phyloP scores from a whole-genome alignment of 1,284 basidiomycete genomes.

The Cryptococcus floricola region DNA sequence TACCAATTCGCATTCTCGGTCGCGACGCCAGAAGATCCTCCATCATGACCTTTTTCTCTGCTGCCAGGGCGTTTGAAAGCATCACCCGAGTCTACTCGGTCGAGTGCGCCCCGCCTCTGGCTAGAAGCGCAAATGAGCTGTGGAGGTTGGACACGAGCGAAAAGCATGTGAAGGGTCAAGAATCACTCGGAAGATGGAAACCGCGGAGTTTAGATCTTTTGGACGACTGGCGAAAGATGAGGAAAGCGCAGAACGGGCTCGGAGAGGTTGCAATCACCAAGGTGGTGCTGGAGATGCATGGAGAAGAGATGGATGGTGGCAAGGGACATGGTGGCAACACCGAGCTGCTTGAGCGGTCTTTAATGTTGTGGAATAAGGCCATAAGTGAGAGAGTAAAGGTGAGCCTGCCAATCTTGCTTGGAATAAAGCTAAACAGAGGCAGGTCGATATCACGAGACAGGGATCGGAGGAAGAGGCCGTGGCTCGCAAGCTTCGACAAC shows the following conservation, averaged over 20 bases:
- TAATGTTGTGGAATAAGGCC: conserved; percentile 75
- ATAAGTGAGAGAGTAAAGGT: conserved; percentile 74
- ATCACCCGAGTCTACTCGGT: conserved; percentile 69
- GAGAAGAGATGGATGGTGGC: conserved; percentile 12
- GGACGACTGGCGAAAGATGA: conserved; percentile 71
- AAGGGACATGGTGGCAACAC: conserved; percentile 36
- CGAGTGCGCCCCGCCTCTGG: conserved; percentile 75
- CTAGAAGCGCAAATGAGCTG: conserved; percentile 79
- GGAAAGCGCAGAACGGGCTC: conserved; percentile 64
- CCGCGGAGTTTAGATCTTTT: conserved; percentile 82
- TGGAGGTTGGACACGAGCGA: conserved; percentile 93
- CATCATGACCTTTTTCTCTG: conserved; percentile 66
- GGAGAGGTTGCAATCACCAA: conserved; percentile 87
- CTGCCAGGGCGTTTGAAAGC: conserved; percentile 60
- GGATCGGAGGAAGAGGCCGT: conserved; percentile 52
- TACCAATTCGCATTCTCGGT: conserved; percentile 78
- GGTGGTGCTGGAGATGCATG: conserved; percentile 59
- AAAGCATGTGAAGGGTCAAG: conserved; percentile 90
- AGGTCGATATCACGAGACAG: conserved; percentile 51
- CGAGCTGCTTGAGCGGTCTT: conserved; percentile 61
- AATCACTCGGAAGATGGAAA: conserved; percentile 73
- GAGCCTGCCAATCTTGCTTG: conserved; percentile 19
- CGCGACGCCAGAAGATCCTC: conserved; percentile 76
- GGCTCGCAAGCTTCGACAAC: conserved; percentile 52
- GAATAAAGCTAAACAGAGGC: neutral